Base-by-base conservation (phyloP, 78 protist genomes). In the Dictyostelium purpureum region DNA sequence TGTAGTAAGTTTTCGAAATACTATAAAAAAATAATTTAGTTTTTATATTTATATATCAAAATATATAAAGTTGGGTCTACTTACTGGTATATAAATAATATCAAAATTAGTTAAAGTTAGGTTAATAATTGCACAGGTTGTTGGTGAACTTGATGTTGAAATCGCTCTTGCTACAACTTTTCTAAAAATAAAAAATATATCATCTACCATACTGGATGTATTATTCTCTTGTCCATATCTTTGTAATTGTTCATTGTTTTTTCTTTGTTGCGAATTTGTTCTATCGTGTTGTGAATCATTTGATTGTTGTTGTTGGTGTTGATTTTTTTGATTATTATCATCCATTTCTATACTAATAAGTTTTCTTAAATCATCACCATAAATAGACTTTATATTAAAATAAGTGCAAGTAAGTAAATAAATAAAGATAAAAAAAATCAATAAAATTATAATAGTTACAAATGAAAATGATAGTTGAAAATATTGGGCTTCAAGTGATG, bases 401-500 rank as follows among this genome's bases (percentile, higher is more conserved):
- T 52, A 52, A 52, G 1, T 19, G 14, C 6, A 9, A 52, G 14
- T 19, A 21, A 21, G 1, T 52, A 21, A 52, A 21, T 52, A 52
- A n/a, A n/a, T n/a, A n/a, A n/a, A n/a, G n/a, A 52, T 19, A 52
- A 52, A 31, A 31, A 26, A 61, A 26, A 61, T 33, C 2, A 63
- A 10, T 24, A 10, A 33, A 24, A 65, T 65, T 9, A 35, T 10
- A 10, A 33, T 63, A 65, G 45, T 31, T 65, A 65, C 74, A 69
- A 40, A 40, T 73, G 92, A 73, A 45, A 85, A 85, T 61, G 92
- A 85, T 28, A 85, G 37, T 73, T 85, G 92, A 59, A 85, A 85
- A 47, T 85, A 85, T 21, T 85, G 75, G 0, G 82, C n/a, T 59
- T 85, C 92, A 49, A 85, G 45, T 31, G 75, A 52, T 31, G 77